Evolutionary conservation across 441 rosid species (phyloP), one percentile per base, ranked within the genome.

Genomic region (Eugenia klotzschiana): DNA sequence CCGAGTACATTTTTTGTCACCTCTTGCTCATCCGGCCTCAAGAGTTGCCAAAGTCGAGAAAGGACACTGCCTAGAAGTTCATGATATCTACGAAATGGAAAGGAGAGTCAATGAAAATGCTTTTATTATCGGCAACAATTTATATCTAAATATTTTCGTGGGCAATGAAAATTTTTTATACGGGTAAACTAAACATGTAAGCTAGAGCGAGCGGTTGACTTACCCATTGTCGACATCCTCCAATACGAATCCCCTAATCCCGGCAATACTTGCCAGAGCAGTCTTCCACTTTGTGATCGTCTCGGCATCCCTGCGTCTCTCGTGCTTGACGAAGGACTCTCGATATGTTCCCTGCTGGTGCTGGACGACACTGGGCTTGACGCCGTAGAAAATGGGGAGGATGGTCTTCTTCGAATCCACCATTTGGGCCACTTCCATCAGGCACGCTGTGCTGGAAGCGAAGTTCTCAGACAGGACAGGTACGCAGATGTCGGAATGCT

Each of bases 241-340:
- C 23, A 43, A 43, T 43, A 8, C 49, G 9, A 9, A 9, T 43
- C 49, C 49, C 49, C 1, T 1, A 9, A 43, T 43, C 49, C 12
- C 49, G 6, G 18, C 18, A 6, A 56, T 54, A 27, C 25, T 1
- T 25, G 0, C 14, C 40, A 58, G 5, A 26, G 72, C 10, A 1
- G 3, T 0, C 37, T 58, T 3, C 72, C 72, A 58, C 22, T 7
- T 1, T 53, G 0, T 27, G 10, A 2, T 27, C 8, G 72, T 3
- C 1, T 15, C 6, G 3, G 22, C 0, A 15, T 15, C 16, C 16
- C 0, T 58, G 0, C 2, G 0, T 0, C 4, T 27, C 5, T 27
- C 0, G 72, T 58, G 72, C 5, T 58, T 3, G 25, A 1, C 5
- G 12, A 58, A 58, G 23, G 22, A 15, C 3, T 0, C 1, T 15